phyloP scores from a whole-genome alignment of 2,329 filamentous ascomycete species.

The Aureobasidium melanogenum region DNA sequence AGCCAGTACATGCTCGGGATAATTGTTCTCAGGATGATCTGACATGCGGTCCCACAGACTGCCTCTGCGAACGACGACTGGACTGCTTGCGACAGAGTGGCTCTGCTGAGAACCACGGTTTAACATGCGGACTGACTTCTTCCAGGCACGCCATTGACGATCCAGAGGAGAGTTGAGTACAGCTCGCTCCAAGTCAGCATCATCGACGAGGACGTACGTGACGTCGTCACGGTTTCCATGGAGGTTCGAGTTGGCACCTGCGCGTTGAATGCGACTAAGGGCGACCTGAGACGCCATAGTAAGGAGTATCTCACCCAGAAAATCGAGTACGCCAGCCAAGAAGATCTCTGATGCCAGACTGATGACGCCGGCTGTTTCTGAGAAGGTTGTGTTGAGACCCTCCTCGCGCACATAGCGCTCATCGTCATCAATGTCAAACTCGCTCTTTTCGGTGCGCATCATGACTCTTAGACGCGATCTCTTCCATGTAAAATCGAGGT shows the following conservation, averaged over 20 bases:
- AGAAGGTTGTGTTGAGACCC: conserved; percentile 54
- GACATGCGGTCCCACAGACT: background rate
- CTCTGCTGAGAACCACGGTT: background rate
- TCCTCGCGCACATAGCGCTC: conserved; percentile 80
- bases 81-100: background rate
- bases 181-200: conserved; percentile 85
- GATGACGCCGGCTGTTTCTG: conserved; percentile 42
- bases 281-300: conserved; percentile 81
- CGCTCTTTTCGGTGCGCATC: conserved; percentile 94
- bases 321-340: conserved; percentile 87
- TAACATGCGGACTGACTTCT: conserved; percentile 61
- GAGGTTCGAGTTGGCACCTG: conserved; percentile 16
- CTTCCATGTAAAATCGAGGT: conserved; percentile 91
- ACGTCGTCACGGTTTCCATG: background rate
- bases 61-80: background rate
- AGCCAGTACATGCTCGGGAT: conserved; percentile 34
- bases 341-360: conserved; percentile 93
- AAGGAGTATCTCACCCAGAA: conserved; percentile 83
- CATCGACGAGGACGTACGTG: conserved; percentile 64
- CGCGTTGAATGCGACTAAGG: conserved; percentile 49
- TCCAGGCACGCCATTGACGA: conserved; percentile 89
- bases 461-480: conserved; percentile 87
- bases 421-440: conserved; percentile 97
- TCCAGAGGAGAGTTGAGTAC: conserved; percentile 84
- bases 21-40: conserved; percentile 31